Evolutionary conservation across 805 yeast genomes (phyloP).

Genomic region (Naumovozyma baii): DNA sequence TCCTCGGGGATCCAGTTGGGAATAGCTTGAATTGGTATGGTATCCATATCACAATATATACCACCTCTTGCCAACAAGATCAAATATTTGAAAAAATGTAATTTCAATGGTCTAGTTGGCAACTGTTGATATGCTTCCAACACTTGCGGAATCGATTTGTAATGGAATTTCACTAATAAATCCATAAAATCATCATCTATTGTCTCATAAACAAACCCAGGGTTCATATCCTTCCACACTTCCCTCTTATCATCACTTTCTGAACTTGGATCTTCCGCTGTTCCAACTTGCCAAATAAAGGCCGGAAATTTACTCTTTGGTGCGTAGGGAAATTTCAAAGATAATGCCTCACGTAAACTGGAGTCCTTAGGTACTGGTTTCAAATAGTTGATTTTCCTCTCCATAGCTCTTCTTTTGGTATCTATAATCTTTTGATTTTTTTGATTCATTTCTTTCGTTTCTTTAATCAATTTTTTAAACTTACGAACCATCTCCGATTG

Average conservation of each 20-base stretch:
- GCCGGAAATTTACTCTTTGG: slow-evolving; percentile 55
- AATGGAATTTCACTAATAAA: slow-evolving; percentile 51
- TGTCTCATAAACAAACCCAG: slow-evolving; percentile 63
- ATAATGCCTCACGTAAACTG: slow-evolving; percentile 53
- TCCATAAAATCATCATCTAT: slow-evolving; percentile 61
- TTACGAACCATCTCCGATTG: slow-evolving; percentile 47
- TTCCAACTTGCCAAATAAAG: slow-evolving; percentile 75
- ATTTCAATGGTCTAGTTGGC: slow-evolving; percentile 54
- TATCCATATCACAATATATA: slow-evolving; percentile 71
- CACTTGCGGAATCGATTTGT: slow-evolving; percentile 54
- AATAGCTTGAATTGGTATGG: slow-evolving; percentile 63
- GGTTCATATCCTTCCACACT: slow-evolving; percentile 55
- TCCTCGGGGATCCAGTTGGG: slow-evolving; percentile 78
- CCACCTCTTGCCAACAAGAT: slow-evolving; percentile 68
- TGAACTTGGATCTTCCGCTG: slow-evolving; percentile 35
- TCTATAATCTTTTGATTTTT: slow-evolving; percentile 53
- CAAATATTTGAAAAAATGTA: slow-evolving; percentile 67
- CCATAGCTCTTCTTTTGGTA: slow-evolving; percentile 45
- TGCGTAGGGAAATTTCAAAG: slow-evolving; percentile 58
- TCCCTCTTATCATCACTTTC: background rate
- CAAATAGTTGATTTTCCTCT: slow-evolving; percentile 54
- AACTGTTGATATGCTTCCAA: slow-evolving; percentile 52
- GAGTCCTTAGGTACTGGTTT: slow-evolving; percentile 55
- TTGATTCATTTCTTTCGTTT: slow-evolving; percentile 29
- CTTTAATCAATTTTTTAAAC: slow-evolving; percentile 52